Percentiles rank a stretch among this genome's conserved stretches.
Evolutionary conservation across 148 eudicot genomes (phyloP).

Genomic region (Salicornia ramosissima): DNA sequence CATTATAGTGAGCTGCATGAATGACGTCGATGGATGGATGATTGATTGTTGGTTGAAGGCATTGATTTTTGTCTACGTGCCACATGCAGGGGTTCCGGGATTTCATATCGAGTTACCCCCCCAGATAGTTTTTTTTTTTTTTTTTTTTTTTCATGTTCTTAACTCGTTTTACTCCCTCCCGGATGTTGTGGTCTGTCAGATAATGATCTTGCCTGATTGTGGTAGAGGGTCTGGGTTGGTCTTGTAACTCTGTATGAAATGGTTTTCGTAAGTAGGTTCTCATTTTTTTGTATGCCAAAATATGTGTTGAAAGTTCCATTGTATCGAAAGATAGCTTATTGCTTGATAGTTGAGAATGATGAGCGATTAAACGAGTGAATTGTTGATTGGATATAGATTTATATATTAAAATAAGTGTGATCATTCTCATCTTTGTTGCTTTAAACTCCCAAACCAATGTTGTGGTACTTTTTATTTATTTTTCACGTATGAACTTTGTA

Average conservation of each 20-base stretch:
- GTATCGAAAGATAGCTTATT: slow-evolving; percentile 9
- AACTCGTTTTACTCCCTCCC: background rate
- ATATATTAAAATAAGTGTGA: slow-evolving; percentile 6
- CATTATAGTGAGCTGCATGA: background rate
- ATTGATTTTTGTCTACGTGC: slow-evolving; percentile 20
- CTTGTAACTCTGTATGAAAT: slow-evolving; percentile 12
- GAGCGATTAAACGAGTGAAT: slow-evolving; percentile 6
- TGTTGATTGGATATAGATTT: slow-evolving; percentile 19
- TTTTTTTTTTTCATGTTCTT: background rate
- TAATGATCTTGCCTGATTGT: slow-evolving; percentile 1
- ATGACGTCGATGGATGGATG: background rate
- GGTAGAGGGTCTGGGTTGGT: slow-evolving; percentile 4
- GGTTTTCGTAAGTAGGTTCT: slow-evolving; percentile 3
- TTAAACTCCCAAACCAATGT: too few relatives aligned
- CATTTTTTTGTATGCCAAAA: slow-evolving; percentile 22
- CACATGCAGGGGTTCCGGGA: slow-evolving; percentile 12
- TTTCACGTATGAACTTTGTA: too few relatives aligned
- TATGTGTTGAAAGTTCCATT: slow-evolving; percentile 14
- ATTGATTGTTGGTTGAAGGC: slow-evolving; percentile 10
- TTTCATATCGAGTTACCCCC: background rate
- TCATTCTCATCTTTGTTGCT: background rate
- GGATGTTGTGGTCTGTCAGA: slow-evolving; percentile 9
- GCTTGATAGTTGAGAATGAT: slow-evolving; percentile 6
- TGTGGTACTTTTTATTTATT: background rate
- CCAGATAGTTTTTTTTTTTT: background rate